Evolutionary conservation across 495 filamentous ascomycete genomes (phyloP), one percentile per base, ranked within the genome.

Genomic region (Talaromyces trachyspermus): DNA sequence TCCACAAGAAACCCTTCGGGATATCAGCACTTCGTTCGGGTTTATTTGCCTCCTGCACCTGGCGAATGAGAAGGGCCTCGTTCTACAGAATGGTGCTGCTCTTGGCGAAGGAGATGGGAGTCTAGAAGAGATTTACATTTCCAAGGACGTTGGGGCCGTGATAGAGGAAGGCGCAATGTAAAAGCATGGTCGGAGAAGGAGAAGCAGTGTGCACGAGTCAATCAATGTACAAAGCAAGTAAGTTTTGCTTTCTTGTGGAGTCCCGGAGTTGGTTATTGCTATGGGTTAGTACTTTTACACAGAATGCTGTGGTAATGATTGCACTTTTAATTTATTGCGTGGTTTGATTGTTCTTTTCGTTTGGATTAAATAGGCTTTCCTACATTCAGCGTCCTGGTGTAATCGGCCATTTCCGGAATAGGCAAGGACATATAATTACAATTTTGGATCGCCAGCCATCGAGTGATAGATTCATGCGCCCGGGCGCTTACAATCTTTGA

Each of bases 31-130:
- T 1, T 89, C 83, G 41, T 99, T 83, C 61, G 95, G 94, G 58
- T 99, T 99, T 67, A 99, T 99, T 58, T 96, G 89, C 56, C 63
- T 97, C 44, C 72, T 99, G 42, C 94, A 99, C 68, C 55, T 99
- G 55, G 94, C 94, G 41, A 99, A 99, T 65, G 94, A 99, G 64
- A 94, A 95, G 68, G 94, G 94, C 4, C 74, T 99, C 44, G 73
- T 85, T 20, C 60, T 83, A 17, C 64, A 74, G 43, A 77, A 76
- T 42, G 68, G 76, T 47, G 66, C 74, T 20, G 50, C 46, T 35
- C 52, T 57, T 46, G 56, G 54, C 17, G 52, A 49, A 33, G 58
- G 58, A 17, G 57, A 52, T 11, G 59, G 59, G 12, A 60, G 39
- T 18, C 39, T 73, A 12, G 69, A 73, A 53, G 69, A 73, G 46